A percentile compares a stretch with the other conserved stretches of the same genome.
Evolutionary conservation across 768 basidiomycete genomes (phyloP).

Genomic region (Pleurotus salmoneostramineus): DNA sequence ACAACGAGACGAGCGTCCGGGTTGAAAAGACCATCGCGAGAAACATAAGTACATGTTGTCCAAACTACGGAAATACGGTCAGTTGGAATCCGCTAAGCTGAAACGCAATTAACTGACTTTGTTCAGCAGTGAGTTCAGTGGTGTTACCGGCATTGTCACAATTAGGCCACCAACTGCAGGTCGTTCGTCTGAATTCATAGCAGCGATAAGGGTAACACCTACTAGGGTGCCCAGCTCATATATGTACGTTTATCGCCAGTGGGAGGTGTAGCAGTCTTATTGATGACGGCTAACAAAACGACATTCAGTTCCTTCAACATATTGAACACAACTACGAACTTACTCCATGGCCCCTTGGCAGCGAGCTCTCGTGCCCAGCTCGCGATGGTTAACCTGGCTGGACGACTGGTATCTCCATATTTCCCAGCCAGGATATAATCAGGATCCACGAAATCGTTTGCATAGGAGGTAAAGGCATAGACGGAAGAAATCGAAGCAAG

Average conservation of each 20-base stretch:
- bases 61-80: slow-evolving; percentile 35
- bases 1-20: slow-evolving; percentile 52
- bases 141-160: slow-evolving; percentile 56
- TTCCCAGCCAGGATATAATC: slow-evolving; percentile 38
- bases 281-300: slow-evolving; percentile 37
- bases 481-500: slow-evolving; percentile 14
- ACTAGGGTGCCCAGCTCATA: slow-evolving; percentile 73
- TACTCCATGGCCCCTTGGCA: slow-evolving; percentile 52
- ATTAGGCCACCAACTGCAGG: slow-evolving; percentile 55
- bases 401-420: slow-evolving; percentile 36
- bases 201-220: slow-evolving; percentile 16
- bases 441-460: slow-evolving; percentile 56
- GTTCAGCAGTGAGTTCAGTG: slow-evolving; percentile 46
- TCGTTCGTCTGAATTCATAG: background rate
- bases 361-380: slow-evolving; percentile 43
- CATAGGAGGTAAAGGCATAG: slow-evolving; percentile 35
- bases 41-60: slow-evolving; percentile 52
- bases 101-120: slow-evolving; percentile 30
- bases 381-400: slow-evolving; percentile 42
- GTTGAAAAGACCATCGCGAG: slow-evolving; percentile 60
- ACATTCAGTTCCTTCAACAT: background rate
- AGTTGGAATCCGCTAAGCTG: background rate
- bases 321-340: slow-evolving; percentile 14
- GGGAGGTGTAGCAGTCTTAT: slow-evolving; percentile 43
- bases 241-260: slow-evolving; percentile 58